Conservation (phyloP, 106 monocot species). For the Allium sativum region DNA sequence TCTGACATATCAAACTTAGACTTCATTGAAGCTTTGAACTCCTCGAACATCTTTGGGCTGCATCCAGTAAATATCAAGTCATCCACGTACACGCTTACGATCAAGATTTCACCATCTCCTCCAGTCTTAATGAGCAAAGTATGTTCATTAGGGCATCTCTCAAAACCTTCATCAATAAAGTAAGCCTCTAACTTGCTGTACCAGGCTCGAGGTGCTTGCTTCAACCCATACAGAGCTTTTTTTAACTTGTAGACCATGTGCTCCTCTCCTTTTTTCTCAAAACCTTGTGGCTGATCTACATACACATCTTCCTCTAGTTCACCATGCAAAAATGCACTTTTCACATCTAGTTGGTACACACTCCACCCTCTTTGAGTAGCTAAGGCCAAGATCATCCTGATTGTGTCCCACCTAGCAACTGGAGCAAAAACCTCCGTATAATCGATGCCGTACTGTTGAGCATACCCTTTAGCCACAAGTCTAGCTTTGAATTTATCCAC, state of each 20-base stretch:
- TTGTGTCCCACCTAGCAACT: background rate
- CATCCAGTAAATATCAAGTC: background rate
- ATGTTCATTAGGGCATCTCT: background rate
- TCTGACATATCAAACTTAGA: background rate
- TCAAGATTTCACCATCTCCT: background rate
- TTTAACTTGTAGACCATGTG: background rate
- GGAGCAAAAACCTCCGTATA: conserved; percentile 1
- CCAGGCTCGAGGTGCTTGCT: background rate
- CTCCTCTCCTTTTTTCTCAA: background rate
- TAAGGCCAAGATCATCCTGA: background rate
- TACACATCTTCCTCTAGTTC: background rate
- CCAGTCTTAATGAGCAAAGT: background rate
- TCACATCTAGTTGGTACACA: background rate
- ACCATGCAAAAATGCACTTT: background rate
- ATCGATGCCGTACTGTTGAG: background rate
- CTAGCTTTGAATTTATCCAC: background rate
- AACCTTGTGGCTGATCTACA: background rate
- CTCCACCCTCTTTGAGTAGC: background rate
- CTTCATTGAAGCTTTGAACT: background rate
- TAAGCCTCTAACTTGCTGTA: background rate
- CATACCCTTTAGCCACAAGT: background rate
- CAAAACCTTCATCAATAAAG: background rate
- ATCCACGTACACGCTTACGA: background rate
- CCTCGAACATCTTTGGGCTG: background rate
- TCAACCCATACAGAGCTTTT: background rate